These are phyloP conservation scores for Boletus vermiculosoides DNA, from an alignment of 768 basidiomycete genomes.

Conservation along the genomic window DNA sequence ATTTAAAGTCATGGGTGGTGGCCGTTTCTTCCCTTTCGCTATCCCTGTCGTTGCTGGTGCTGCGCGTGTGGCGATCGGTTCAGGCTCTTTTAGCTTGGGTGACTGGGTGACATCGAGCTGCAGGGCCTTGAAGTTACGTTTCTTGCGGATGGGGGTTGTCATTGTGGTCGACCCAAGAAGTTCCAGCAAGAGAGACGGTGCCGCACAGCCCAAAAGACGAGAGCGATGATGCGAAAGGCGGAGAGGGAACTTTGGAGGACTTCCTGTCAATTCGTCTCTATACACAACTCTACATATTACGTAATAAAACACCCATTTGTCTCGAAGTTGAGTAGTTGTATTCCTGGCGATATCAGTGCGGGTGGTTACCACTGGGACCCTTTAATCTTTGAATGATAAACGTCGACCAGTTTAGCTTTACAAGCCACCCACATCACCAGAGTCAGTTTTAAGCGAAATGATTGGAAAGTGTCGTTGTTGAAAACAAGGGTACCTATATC, in stretches of 20 bases:
- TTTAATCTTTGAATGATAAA: neutral
- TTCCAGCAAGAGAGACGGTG: conserved; percentile 6
- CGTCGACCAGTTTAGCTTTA: neutral
- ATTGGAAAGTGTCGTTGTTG: neutral
- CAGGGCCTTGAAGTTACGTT: conserved; percentile 87
- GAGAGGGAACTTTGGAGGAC: conserved; percentile 17
- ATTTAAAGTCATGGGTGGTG: conserved; percentile 80
- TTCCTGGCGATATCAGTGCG: neutral
- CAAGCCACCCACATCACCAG: neutral
- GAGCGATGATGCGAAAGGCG: conserved; percentile 13
- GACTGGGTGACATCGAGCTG: conserved; percentile 62
- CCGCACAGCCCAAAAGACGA: conserved; percentile 5
- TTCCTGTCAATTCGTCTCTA: neutral
- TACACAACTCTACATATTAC: conserved; percentile 15
- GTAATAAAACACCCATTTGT: conserved; percentile 15
- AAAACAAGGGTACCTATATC: neutral
- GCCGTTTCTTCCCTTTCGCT: conserved; percentile 62
- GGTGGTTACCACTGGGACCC: neutral
- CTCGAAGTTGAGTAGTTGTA: neutral
- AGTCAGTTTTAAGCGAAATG: neutral
- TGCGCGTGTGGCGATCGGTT: conserved; percentile 47
- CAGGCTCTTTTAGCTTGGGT: conserved; percentile 38
- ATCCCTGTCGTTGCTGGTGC: conserved; percentile 40
- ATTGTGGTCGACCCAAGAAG: conserved; percentile 24
- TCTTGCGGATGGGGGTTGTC: conserved; percentile 76